These are phyloP conservation scores for Hypomyces rosellus DNA, from an alignment of 2,329 filamentous ascomycete genomes.

Conservation along the genomic window DNA sequence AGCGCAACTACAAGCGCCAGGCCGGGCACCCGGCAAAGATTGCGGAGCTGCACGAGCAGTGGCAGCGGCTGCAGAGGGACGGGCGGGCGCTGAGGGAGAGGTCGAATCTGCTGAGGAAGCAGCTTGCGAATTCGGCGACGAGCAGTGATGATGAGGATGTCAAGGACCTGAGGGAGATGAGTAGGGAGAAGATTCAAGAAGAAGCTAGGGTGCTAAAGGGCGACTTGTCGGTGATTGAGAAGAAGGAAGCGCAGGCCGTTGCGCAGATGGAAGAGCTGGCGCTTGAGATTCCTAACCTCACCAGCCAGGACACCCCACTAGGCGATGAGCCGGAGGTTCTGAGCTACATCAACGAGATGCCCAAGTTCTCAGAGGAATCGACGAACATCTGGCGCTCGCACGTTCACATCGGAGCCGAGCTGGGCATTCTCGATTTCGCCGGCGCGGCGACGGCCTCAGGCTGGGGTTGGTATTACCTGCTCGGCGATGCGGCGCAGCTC, in stretches of 20 bases:
- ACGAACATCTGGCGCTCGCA: conserved; percentile 60
- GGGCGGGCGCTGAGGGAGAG: conserved; percentile 57
- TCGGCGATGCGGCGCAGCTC: conserved; percentile 87
- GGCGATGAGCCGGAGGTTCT: conserved; percentile 60
- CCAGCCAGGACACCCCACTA: conserved; percentile 66
- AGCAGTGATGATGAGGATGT: conserved; percentile 38
- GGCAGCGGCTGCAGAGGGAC: conserved; percentile 54
- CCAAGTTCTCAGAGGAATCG: conserved; percentile 33
- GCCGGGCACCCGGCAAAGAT: conserved; percentile 51
- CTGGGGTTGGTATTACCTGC: conserved; percentile 97
- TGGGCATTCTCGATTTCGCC: conserved; percentile 88
- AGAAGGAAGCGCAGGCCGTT: conserved; percentile 52
- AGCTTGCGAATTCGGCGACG: conserved; percentile 47
- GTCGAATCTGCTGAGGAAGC: conserved; percentile 54
- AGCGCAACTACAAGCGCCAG: conserved; percentile 70
- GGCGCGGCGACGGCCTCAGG: conserved; percentile 75
- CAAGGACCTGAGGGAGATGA: conserved; percentile 28
- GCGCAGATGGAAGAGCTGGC: conserved; percentile 69
- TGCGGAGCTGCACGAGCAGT: conserved; percentile 47
- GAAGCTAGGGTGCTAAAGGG: conserved; percentile 62
- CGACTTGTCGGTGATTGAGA: conserved; percentile 53
- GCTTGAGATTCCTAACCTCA: conserved; percentile 78
- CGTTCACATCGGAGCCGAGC: conserved; percentile 75
- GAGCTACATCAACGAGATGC: conserved; percentile 70
- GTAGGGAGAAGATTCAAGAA: conserved; percentile 49